Percentiles rank a stretch among this genome's conserved stretches.
phyloP scores from a whole-genome alignment of 192 early-diverging fungal species.

The Pilaira anomala region DNA sequence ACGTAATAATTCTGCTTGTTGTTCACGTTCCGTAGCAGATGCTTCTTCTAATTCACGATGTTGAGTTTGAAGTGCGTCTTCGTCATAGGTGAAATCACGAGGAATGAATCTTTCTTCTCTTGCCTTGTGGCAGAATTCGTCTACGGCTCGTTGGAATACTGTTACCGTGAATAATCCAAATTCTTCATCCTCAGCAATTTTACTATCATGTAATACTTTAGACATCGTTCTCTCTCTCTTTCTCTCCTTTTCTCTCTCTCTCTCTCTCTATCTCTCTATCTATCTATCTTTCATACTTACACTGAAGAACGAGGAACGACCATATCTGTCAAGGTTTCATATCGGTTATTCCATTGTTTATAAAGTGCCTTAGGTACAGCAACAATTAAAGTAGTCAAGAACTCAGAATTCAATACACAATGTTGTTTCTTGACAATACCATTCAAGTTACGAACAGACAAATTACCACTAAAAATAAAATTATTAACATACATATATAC shows the following conservation, averaged over 20 bases:
- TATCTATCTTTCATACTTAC: constrained; percentile 44
- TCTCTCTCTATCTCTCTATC: neutral
- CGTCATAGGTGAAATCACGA: constrained; percentile 93
- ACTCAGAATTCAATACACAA: constrained; percentile 90
- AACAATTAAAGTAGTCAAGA: constrained; percentile 86
- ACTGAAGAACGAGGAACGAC: constrained; percentile 92
- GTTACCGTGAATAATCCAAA: constrained; percentile 90
- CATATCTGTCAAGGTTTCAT: constrained; percentile 91
- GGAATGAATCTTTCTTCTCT: constrained; percentile 91
- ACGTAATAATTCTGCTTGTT: constrained; percentile 67
- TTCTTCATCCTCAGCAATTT: constrained; percentile 94
- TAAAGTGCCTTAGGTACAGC: constrained; percentile 78
- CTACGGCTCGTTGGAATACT: constrained; percentile 81
- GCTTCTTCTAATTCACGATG: constrained; percentile 71
- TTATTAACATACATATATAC: neutral
- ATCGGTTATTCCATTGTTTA: constrained; percentile 81
- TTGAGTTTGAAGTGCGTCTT: constrained; percentile 70
- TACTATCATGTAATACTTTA: constrained; percentile 40
- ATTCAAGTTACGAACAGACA: constrained; percentile 82
- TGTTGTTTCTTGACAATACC: constrained; percentile 91
- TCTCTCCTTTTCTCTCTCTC: neutral
- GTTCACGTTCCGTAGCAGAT: constrained; percentile 59
- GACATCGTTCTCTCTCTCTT: neutral
- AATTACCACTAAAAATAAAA: constrained; percentile 63
- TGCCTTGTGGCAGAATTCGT: constrained; percentile 89